Evolutionary conservation across 306 rosid genomes (phyloP).

Genomic region (Vigna nakashimae): DNA sequence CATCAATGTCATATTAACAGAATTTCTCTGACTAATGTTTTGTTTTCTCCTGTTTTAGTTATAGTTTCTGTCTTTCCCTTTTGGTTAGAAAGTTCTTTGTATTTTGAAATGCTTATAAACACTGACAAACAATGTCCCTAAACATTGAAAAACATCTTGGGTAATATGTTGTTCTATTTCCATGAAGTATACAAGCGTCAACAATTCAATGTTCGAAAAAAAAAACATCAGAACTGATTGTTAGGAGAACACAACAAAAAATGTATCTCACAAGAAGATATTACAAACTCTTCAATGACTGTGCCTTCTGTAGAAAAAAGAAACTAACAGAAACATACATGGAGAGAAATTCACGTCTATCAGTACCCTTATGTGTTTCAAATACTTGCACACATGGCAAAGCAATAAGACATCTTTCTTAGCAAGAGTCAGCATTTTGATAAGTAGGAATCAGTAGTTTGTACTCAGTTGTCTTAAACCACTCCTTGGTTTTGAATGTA

Average conservation of each 20-base stretch:
- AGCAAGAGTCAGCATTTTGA: slow-evolving; percentile 48
- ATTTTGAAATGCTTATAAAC: slow-evolving; percentile 3
- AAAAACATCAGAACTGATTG: neutral
- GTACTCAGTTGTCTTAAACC: slow-evolving; percentile 46
- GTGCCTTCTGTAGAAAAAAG: neutral
- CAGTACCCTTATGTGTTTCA: slow-evolving; percentile 4
- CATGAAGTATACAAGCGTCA: neutral
- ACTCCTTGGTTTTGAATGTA: slow-evolving; percentile 68
- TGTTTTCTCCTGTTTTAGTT: slow-evolving; percentile 15
- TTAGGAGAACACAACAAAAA: slow-evolving; percentile 9
- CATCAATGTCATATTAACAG: neutral
- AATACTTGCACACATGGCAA: slow-evolving; percentile 25
- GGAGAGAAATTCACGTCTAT: slow-evolving; percentile 18
- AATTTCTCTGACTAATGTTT: slow-evolving; percentile 24
- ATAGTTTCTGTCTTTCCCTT: slow-evolving; percentile 1
- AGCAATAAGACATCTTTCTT: slow-evolving; percentile 44
- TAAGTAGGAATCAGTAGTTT: slow-evolving; percentile 41
- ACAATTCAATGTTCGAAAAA: neutral
- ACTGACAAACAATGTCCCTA: neutral
- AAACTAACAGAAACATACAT: neutral
- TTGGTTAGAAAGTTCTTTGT: slow-evolving; percentile 2
- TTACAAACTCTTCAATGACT: slow-evolving; percentile 3
- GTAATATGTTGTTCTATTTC: slow-evolving; percentile 1
- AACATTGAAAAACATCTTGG: slow-evolving; percentile 11
- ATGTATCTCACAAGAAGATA: neutral